phyloP scores from a whole-genome alignment of 495 filamentous ascomycete species.

The Hyaloscypha finlandica region DNA sequence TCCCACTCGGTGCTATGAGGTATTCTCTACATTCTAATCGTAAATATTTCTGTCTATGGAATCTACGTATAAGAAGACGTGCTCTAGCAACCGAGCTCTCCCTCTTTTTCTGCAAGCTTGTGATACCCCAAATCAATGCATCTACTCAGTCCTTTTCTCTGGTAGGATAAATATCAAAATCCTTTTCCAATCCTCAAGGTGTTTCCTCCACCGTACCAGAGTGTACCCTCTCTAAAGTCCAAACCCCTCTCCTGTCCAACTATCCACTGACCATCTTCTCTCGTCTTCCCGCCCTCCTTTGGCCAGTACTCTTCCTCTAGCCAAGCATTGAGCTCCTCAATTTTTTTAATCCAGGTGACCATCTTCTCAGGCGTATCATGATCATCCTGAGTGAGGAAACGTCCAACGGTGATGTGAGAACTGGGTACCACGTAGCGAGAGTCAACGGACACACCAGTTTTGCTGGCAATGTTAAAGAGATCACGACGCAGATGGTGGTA shows the following conservation, averaged over 20 bases:
- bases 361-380: slow-evolving; percentile 49
- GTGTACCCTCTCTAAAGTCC: slow-evolving; percentile 64
- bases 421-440: slow-evolving; percentile 85
- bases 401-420: slow-evolving; percentile 83
- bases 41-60: too few species aligned
- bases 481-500: slow-evolving; percentile 91
- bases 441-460: slow-evolving; percentile 60
- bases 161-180: slow-evolving; percentile 37
- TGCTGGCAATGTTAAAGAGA: slow-evolving; percentile 60
- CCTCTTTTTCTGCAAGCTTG: too few species aligned
- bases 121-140: too few species aligned
- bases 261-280: slow-evolving; percentile 58
- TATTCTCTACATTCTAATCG: too few species aligned
- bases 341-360: slow-evolving; percentile 57
- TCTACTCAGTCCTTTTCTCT: too few species aligned
- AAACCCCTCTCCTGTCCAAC: slow-evolving; percentile 77
- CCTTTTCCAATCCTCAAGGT: slow-evolving; percentile 64
- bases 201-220: slow-evolving; percentile 85
- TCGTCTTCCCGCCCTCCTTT: slow-evolving; percentile 37
- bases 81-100: too few species aligned
- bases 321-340: slow-evolving; percentile 77
- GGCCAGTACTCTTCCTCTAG: slow-evolving; percentile 69
- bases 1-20: too few species aligned
- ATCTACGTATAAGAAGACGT: too few species aligned
- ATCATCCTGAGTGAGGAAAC: slow-evolving; percentile 65